Base-by-base conservation (phyloP, 257 asterid genomes). In the Cynanchum wilfordii region DNA sequence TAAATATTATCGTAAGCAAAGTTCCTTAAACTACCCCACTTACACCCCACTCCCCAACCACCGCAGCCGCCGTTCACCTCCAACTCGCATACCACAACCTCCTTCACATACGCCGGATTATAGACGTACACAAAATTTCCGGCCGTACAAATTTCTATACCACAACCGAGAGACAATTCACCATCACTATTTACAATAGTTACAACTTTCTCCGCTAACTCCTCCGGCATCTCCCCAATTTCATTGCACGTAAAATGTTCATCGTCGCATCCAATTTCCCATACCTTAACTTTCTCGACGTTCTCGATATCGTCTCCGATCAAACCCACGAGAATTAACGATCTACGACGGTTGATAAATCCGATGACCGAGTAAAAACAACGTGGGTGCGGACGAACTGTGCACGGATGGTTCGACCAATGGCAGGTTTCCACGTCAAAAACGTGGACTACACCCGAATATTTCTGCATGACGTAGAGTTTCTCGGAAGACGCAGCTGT, bases 11-110 rank as follows among this genome's bases (percentile, higher is more conserved):
- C 73, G 71, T 73, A 83, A 84, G 52, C 88, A 79, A 36, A 78
- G 38, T 80, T 80, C 68, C 63, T 72, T 83, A 88, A 75, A 76
- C 90, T 77, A 89, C 95, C 79, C 98, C 98, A 90, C 77, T 72
- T 62, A 60, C 93, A 84, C 11, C 70, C 70, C 17, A 76, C 85
- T 67, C 80, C 76, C 33, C 33, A 2, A 2, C 33, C 38, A 33
- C 38, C 38, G 38, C 38, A 1, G 33, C 33, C 1, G 13, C 40
- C 83, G 10, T 15, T 38, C 36, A 58, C 9, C 11, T 42, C 47
- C 63, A 87, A 11, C 85, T 90, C 93, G 72, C 90, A 87, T 67
- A 82, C 91, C 83, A 89, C 89, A 74, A 85, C 82, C 81, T 78
- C 93, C 84, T 77, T 86, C 85, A 70, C 82, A 57, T 63, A 78